Base-by-base conservation (phyloP, 805 yeast genomes). In the Saccharomycopsis sp. region DNA sequence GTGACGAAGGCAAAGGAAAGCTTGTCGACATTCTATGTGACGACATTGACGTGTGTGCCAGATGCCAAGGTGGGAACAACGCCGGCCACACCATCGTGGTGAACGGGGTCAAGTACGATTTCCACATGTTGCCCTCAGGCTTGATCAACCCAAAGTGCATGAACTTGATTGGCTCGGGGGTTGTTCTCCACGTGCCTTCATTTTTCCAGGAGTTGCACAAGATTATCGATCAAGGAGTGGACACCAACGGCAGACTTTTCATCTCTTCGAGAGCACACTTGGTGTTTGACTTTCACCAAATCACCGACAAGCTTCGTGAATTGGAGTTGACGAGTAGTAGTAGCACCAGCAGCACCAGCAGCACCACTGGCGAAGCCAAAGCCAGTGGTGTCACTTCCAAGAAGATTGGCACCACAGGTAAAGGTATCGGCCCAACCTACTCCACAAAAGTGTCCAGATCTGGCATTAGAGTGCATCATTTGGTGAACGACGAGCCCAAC, bases 21-120 rank as follows among this genome's bases (percentile, higher is more conserved):
- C 73, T 92, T 45, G 99, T 92, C 37, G 98, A 92, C 61, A 69
- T 92, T 42, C 72, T 92, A 39, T 94, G 97, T 64, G 97, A 89
- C 56, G 78, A 85, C 52, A 81, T 92, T 54, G 97, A 92, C 53
- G 89, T 92, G 31, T 94, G 96, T 61, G 96, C 97, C 21, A 76
- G 99, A 61, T 89, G 97, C 65, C 88, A 82, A 60, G 99, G 99
- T 63, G 99, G 99, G 58, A 92, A 92, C 70, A 92, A 92, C 60
- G 99, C 99, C 21, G 99, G 99, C 26, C 99, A 92, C 62, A 92
- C 99, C 33, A 92, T 92, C 56, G 96, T 92, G 36, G 98, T 87
- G 38, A 77, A 78, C 46, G 80, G 77, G 34, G 72, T 71, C 55
- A 89, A 87, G 64, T 92, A 88, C 60, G 98, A 92, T 62, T 92